Evolutionary conservation across 441 rosid genomes (phyloP).

Genomic region (Mallotus japonicus): DNA sequence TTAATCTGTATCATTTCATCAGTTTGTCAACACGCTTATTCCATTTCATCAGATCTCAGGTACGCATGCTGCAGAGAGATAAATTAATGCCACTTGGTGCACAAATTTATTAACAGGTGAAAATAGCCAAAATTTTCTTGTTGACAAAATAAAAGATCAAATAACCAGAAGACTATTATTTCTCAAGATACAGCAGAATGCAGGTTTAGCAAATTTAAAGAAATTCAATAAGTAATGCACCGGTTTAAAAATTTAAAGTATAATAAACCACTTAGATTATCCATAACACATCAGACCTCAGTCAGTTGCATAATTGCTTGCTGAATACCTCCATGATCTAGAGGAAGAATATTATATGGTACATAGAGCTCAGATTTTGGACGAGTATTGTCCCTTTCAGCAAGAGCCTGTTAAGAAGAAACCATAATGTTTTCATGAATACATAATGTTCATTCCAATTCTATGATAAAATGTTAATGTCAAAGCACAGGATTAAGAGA

Average conservation of each 20-base stretch:
- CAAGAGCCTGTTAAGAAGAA: conserved; percentile 56
- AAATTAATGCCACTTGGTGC: conserved; percentile 9
- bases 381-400: conserved; percentile 51
- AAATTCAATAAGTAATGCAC: neutral
- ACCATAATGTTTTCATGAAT: conserved; percentile 10
- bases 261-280: conserved; percentile 20
- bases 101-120: neutral
- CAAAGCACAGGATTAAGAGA: conserved; percentile 12
- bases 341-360: conserved; percentile 93
- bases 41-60: conserved; percentile 15
- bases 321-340: conserved; percentile 77
- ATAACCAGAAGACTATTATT: conserved; percentile 11
- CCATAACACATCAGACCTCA: conserved; percentile 61
- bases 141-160: neutral
- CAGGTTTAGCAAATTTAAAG: conserved; percentile 9
- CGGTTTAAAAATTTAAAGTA: conserved; percentile 1
- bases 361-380: conserved; percentile 61
- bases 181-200: conserved; percentile 9
- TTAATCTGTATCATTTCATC: conserved; percentile 57
- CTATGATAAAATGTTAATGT: conserved; percentile 7
- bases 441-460: neutral
- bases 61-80: conserved; percentile 10
- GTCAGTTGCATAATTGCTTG: conserved; percentile 82
- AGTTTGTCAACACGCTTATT: conserved; percentile 26
- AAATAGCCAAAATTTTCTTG: neutral